Evolutionary conservation across 2,329 filamentous ascomycete species (phyloP), one percentile per base, ranked within the genome.

Genomic region (Paraphoma chrysanthemicola): DNA sequence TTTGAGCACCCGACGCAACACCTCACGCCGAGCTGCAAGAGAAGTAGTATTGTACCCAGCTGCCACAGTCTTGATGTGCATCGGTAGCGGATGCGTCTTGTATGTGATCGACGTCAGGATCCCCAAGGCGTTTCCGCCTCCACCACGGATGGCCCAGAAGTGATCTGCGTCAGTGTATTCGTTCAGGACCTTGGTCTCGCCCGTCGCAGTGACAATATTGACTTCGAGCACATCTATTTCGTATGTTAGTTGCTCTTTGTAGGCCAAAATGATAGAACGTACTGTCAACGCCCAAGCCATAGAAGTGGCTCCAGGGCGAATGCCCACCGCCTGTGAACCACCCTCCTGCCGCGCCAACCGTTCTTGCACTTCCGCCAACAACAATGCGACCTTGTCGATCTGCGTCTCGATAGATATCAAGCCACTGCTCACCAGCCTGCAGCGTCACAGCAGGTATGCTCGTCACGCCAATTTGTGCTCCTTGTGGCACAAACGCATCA

Each of bases 231-330:
- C 49, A 47, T 59, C 56, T 36, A 14, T 10, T 10, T 10, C 9
- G 7, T 3, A 10, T 36, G 3, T 36, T 6, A 36, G 33, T 14
- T 72, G 61, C 10, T 1, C 7, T n/a, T 47, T 4, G 4, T 31
- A n/a, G 16, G 6, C 28, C 11, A 29, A 6, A 12, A 30, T 6
- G 12, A 11, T 45, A 8, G 10, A 16, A 50, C 53, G 64, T 59
- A 43, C 63, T 63, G 38, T 67, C 63, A 18, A 55, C 62, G 9
- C 45, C 60, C 45, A 65, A 44, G 18, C 63, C 63, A 46, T 54
- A 55, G 57, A 71, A 72, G 33, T 54, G 44, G 14, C 44, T 54
- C 45, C 85, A 64, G 8, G 82, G 81, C n/a, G 78, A 80, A 70
- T 86, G 81, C 1, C 64, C 64, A 18, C 57, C 62, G 10, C 64